These are phyloP conservation scores for Gymnopilus junonius DNA, from an alignment of 768 basidiomycete genomes.

Conservation along the genomic window DNA sequence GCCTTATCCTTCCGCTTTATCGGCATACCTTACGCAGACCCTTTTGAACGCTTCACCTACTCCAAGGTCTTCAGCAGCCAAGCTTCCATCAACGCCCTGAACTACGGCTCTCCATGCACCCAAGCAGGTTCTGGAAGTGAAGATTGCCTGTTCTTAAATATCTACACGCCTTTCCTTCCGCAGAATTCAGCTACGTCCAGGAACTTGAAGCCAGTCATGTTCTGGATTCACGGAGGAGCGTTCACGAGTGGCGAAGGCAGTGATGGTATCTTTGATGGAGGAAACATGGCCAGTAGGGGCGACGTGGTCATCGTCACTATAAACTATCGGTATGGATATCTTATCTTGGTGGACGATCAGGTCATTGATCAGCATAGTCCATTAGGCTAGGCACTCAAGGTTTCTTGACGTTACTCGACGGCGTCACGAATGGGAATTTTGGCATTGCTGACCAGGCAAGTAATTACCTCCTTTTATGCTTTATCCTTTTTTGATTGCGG, in stretches of 20 bases:
- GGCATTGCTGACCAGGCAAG: conserved; percentile 48
- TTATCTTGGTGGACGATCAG: conserved; percentile 35
- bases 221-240: conserved; percentile 57
- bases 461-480: conserved; percentile 8
- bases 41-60: conserved; percentile 47
- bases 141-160: conserved; percentile 51
- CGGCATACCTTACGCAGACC: conserved; percentile 53
- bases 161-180: conserved; percentile 46
- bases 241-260: conserved; percentile 45
- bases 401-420: conserved; percentile 46
- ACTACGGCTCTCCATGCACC: conserved; percentile 36
- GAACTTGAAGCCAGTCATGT: conserved; percentile 45
- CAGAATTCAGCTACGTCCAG: conserved; percentile 12
- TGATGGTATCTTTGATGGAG: conserved; percentile 46
- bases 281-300: conserved; percentile 46
- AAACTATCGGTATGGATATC: conserved; percentile 43
- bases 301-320: conserved; percentile 44
- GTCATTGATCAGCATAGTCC: conserved; percentile 28
- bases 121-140: conserved; percentile 35
- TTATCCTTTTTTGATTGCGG: neutral
- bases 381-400: conserved; percentile 42
- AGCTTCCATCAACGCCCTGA: conserved; percentile 32
- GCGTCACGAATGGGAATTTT: conserved; percentile 48
- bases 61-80: conserved; percentile 34
- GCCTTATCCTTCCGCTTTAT: conserved; percentile 54